Percentiles rank a stretch among this genome's conserved stretches.
phyloP scores from a whole-genome alignment of 1,284 basidiomycete genomes.

The Coniferiporia sulphurascens region DNA sequence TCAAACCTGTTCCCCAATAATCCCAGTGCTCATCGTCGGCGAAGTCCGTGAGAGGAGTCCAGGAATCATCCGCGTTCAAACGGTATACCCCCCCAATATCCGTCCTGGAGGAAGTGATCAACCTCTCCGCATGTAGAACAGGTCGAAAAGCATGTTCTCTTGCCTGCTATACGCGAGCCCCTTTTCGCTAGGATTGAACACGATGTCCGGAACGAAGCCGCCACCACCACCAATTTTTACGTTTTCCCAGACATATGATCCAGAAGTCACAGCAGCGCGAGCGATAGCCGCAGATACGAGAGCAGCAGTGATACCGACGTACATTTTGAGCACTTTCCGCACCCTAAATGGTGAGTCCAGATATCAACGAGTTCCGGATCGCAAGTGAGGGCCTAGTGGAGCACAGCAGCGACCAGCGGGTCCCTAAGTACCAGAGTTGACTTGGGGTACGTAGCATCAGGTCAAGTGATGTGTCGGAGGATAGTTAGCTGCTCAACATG shows the following conservation, averaged over 20 bases:
- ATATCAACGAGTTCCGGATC: not conserved
- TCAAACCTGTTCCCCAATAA: constrained; percentile 16
- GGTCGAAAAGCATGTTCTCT: not conserved
- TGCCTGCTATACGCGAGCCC: constrained; percentile 34
- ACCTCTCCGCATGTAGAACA: not conserved
- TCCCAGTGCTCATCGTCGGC: constrained; percentile 22
- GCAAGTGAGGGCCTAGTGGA: not conserved
- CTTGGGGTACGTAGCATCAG: not conserved
- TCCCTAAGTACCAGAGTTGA: not conserved
- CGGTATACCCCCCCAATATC: constrained; percentile 22
- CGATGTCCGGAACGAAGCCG: constrained; percentile 50
- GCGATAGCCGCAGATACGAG: not conserved
- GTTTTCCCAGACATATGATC: constrained; percentile 57
- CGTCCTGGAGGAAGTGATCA: constrained; percentile 1
- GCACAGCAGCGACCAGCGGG: not conserved
- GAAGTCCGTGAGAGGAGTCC: constrained; percentile 23
- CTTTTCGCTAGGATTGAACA: constrained; percentile 53
- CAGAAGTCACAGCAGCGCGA: constrained; percentile 36
- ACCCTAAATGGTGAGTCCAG: not conserved
- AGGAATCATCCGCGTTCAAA: constrained; percentile 23
- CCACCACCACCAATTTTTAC: constrained; percentile 53
- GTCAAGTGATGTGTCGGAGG: not conserved
- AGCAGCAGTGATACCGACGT: not conserved
- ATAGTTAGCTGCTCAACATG: not conserved
- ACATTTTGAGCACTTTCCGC: not conserved